Evolutionary conservation across 352 stramenopile genomes (phyloP).

Genomic region (Pythium volutum): DNA sequence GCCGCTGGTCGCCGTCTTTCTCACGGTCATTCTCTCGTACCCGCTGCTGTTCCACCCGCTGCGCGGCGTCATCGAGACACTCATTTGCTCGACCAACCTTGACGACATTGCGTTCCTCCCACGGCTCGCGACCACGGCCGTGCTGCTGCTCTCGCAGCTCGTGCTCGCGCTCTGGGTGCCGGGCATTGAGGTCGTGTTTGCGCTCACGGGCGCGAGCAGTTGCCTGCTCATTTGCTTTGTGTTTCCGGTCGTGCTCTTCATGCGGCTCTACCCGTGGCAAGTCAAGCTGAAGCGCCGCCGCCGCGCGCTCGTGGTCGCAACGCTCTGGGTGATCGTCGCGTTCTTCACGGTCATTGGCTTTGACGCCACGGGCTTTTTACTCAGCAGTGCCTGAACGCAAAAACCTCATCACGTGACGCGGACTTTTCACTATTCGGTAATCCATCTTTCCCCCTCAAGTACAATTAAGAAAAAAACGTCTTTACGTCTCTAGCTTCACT

Average conservation of each 20-base stretch:
- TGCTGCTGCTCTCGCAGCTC: constrained; percentile 56
- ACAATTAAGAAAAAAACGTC: too few relatives aligned
- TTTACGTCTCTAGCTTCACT: too few relatives aligned
- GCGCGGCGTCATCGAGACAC: constrained; percentile 56
- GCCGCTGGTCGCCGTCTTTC: constrained; percentile 63
- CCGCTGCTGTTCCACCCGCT: constrained; percentile 74
- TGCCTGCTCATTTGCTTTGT: constrained; percentile 75
- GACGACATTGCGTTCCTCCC: constrained; percentile 44
- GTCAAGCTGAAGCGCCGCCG: constrained; percentile 17
- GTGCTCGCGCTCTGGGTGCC: constrained; percentile 54
- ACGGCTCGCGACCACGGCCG: constrained; percentile 44
- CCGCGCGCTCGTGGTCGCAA: constrained; percentile 30
- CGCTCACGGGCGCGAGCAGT: constrained; percentile 58
- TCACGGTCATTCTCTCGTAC: constrained; percentile 70
- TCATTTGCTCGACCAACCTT: constrained; percentile 42
- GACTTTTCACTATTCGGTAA: background rate
- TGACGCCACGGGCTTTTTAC: constrained; percentile 22
- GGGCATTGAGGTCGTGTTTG: constrained; percentile 67
- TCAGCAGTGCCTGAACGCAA: background rate
- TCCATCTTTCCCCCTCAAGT: background rate
- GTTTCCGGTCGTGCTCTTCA: constrained; percentile 66
- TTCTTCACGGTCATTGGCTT: constrained; percentile 31
- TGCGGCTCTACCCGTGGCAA: constrained; percentile 56
- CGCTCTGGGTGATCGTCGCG: constrained; percentile 33
- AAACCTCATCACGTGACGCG: background rate